Evolutionary conservation across 1,284 basidiomycete genomes (phyloP).

Genomic region (Cutaneotrichosporon spelunceum): DNA sequence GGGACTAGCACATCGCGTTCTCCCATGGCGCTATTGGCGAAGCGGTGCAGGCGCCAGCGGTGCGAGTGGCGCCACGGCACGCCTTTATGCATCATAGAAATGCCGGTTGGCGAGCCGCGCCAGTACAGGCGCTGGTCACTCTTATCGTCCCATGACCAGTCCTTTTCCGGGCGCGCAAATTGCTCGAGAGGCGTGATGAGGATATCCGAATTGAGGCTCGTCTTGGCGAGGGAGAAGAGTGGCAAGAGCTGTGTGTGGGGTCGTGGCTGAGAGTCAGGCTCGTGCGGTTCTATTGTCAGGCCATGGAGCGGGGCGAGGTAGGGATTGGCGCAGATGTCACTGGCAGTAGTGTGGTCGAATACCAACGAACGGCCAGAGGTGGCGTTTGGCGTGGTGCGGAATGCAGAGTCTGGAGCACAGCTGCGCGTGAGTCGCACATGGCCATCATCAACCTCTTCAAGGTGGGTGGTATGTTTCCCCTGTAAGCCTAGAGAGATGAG

Average conservation of each 20-base stretch:
- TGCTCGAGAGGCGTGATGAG: constrained; percentile 55
- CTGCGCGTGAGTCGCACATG: constrained; percentile 37
- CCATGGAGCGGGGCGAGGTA: constrained; percentile 49
- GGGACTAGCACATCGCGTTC: constrained; percentile 26
- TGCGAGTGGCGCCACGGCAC: constrained; percentile 52
- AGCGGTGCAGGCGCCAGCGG: constrained; percentile 52
- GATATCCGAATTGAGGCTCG: constrained; percentile 53
- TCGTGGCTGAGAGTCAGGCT: constrained; percentile 40
- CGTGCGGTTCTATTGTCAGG: constrained; percentile 47
- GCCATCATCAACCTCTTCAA: constrained; percentile 40
- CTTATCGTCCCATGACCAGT: constrained; percentile 54
- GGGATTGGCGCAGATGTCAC: constrained; percentile 49
- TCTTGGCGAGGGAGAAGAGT: constrained; percentile 50
- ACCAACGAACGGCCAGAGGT: constrained; percentile 40
- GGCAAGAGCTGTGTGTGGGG: constrained; percentile 49
- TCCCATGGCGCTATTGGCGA: constrained; percentile 40
- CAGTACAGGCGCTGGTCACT: constrained; percentile 49
- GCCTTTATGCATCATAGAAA: constrained; percentile 50
- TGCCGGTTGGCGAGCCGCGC: constrained; percentile 54
- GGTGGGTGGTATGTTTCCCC: constrained; percentile 35
- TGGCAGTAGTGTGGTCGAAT: constrained; percentile 44
- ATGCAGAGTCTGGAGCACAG: constrained; percentile 45
- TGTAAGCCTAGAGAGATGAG: constrained; percentile 50
- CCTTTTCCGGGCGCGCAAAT: constrained; percentile 47
- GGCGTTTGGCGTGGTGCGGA: constrained; percentile 28